Evolutionary conservation across 352 stramenopile genomes (phyloP).

Genomic region (Phytophthora ramorum): DNA sequence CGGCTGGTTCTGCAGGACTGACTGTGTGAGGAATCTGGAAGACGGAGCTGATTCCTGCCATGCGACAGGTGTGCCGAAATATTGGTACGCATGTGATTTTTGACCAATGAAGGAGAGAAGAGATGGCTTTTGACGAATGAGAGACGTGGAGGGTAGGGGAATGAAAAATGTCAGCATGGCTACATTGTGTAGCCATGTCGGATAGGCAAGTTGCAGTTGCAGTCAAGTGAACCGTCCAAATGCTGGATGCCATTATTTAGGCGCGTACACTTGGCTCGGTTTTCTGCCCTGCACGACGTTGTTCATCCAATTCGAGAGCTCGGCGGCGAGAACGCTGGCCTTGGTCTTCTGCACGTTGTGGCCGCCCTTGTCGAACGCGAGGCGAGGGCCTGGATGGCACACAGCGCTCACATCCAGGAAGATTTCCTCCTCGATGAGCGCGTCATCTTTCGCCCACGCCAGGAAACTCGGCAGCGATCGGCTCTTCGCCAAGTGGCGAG

Average conservation of each 20-base stretch:
- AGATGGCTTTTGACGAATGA: slow-evolving; percentile 14
- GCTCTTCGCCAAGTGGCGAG: slow-evolving; percentile 35
- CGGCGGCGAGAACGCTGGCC: slow-evolving; percentile 42
- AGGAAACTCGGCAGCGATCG: slow-evolving; percentile 50
- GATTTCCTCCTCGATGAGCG: slow-evolving; percentile 65
- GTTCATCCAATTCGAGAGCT: slow-evolving; percentile 58
- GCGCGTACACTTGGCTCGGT: not conserved
- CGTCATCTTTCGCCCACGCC: slow-evolving; percentile 69
- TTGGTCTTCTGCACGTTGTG: slow-evolving; percentile 87
- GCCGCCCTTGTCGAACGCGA: slow-evolving; percentile 56
- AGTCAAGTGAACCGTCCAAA: slow-evolving; percentile 6
- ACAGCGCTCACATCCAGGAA: slow-evolving; percentile 44
- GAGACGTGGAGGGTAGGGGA: not conserved
- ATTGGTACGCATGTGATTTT: not conserved
- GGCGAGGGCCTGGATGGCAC: slow-evolving; percentile 42
- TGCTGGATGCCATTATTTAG: slow-evolving; percentile 12
- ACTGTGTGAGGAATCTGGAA: slow-evolving; percentile 17
- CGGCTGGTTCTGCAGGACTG: not conserved
- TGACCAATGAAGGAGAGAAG: slow-evolving; percentile 12
- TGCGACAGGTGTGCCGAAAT: slow-evolving; percentile 10
- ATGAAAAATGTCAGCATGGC: not conserved
- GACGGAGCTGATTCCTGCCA: slow-evolving; percentile 13
- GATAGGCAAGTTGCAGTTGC: slow-evolving; percentile 7
- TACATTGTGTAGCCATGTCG: not conserved
- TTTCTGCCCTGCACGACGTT: slow-evolving; percentile 29